These are phyloP conservation scores for Petunia axillaris DNA, from an alignment of 257 asterid genomes.

Conservation along the genomic window DNA sequence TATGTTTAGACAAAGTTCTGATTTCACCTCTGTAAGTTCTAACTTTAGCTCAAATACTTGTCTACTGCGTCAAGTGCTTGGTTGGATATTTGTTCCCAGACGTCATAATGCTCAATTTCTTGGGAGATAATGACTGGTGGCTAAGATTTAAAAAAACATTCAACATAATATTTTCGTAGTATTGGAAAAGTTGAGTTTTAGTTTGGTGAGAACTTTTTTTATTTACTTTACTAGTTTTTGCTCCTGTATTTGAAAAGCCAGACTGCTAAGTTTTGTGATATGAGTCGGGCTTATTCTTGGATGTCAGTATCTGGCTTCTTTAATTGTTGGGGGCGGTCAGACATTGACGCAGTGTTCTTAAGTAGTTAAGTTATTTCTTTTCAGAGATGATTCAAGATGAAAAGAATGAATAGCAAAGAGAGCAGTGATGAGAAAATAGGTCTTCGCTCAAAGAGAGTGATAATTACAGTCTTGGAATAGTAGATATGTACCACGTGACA, in stretches of 20 bases:
- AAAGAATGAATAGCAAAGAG: too few relatives aligned
- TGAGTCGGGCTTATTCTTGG: background rate
- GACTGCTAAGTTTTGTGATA: background rate
- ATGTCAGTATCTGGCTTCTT: background rate
- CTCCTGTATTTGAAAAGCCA: background rate
- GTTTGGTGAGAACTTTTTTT: background rate
- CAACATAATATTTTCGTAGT: slow-evolving; percentile 1
- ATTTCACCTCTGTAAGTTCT: slow-evolving; percentile 46
- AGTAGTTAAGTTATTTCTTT: background rate
- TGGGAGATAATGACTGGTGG: background rate
- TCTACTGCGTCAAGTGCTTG: background rate
- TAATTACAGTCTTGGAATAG: background rate
- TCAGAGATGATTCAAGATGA: background rate
- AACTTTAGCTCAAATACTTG: background rate
- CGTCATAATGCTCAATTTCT: slow-evolving; percentile 4
- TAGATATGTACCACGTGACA: background rate
- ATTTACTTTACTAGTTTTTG: slow-evolving; percentile 11
- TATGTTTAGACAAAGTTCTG: slow-evolving; percentile 33
- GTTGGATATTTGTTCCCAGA: background rate
- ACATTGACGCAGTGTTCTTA: background rate
- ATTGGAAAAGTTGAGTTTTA: background rate
- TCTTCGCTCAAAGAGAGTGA: background rate
- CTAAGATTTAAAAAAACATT: background rate
- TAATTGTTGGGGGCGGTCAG: background rate
- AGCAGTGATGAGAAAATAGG: background rate